Evolutionary conservation across 495 filamentous ascomycete species (phyloP), one percentile per base, ranked within the genome.

Genomic region (Lophium mytilinum): DNA sequence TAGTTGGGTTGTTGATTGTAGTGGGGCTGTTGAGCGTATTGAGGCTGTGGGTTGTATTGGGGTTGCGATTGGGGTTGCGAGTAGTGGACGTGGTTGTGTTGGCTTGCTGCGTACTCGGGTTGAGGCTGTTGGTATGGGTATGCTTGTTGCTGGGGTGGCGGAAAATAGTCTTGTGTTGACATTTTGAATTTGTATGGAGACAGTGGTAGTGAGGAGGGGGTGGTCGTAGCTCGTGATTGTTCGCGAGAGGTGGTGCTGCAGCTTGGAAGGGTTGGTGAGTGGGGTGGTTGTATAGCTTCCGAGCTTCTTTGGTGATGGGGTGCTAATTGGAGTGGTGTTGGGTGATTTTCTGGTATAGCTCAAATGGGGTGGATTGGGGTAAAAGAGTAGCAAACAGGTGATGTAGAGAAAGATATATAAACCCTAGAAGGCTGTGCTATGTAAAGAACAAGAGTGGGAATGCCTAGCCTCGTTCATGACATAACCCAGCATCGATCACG

Each of bases 131-230:
- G 45, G 19, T n/a, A 49, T 12, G 14, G 45, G 30, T 61, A 52
- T 1, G 30, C 40, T 24, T 53, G 53, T 47, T 43, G 60, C n/a
- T 49, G 51, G 6, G n/a, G 40, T 47, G 52, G 14, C 24, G 24
- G 24, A 30, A 30, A 6, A 30, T 30, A 30, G 24, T 6, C 24
- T 6, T 30, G 24, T 30, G 24, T 30, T 30, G 24, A 30, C 24
- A 30, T 30, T 6, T 30, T 30, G 24, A 30, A 30, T 30, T 30
- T 30, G 24, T 30, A 30, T 30, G 24, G 3, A 30, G 24, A 2
- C 24, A 30, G 24, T 2, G 6, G 24, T 3, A 3, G 24, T 30
- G 24, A 30, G n/a, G n/a, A n/a, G n/a, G n/a, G n/a, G n/a, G n/a
- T n/a, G n/a, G n/a, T n/a, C n/a, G n/a, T n/a, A n/a, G n/a, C n/a